Conservation (phyloP, 495 filamentous ascomycete species). For the Aeminium ludgeri region DNA sequence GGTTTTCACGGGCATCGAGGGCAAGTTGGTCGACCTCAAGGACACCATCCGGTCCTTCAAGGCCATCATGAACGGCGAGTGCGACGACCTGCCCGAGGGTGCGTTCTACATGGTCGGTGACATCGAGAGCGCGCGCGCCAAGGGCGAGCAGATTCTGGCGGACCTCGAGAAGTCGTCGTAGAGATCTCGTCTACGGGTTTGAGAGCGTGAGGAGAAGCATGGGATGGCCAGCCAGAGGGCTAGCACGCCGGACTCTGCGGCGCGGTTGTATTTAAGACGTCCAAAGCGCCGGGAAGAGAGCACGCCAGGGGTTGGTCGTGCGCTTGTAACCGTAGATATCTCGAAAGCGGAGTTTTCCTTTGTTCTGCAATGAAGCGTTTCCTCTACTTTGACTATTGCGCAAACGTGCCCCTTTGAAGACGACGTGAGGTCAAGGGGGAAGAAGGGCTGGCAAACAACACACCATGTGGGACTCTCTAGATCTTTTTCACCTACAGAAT, state of each 20-base stretch:
- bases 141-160: slow-evolving; percentile 99
- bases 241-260: too few relatives aligned
- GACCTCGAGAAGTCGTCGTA: slow-evolving; percentile 49
- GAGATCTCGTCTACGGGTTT: neutral
- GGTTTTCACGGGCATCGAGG: slow-evolving; percentile 97
- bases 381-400: too few relatives aligned
- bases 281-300: neutral
- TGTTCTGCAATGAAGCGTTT: neutral
- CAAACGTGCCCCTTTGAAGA: too few relatives aligned
- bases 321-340: slow-evolving; percentile 8
- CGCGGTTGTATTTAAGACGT: neutral
- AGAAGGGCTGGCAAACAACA: too few relatives aligned
- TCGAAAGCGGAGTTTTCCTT: neutral
- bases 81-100: slow-evolving; percentile 85
- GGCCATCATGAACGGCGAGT: slow-evolving; percentile 88
- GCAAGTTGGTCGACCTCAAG: slow-evolving; percentile 91
- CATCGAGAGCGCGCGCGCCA: slow-evolving; percentile 77
- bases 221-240: too few relatives aligned
- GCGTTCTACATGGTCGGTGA: slow-evolving; percentile 99
- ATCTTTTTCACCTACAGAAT: too few relatives aligned
- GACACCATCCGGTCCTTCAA: slow-evolving; percentile 96
- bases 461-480: too few relatives aligned
- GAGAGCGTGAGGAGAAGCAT: neutral
- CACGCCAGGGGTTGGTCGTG: neutral
- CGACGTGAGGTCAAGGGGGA: too few relatives aligned